These are phyloP conservation scores for Phaeosphaeriaceae sp. DNA, from an alignment of 2,329 filamentous ascomycete genomes.

Conservation along the genomic window DNA sequence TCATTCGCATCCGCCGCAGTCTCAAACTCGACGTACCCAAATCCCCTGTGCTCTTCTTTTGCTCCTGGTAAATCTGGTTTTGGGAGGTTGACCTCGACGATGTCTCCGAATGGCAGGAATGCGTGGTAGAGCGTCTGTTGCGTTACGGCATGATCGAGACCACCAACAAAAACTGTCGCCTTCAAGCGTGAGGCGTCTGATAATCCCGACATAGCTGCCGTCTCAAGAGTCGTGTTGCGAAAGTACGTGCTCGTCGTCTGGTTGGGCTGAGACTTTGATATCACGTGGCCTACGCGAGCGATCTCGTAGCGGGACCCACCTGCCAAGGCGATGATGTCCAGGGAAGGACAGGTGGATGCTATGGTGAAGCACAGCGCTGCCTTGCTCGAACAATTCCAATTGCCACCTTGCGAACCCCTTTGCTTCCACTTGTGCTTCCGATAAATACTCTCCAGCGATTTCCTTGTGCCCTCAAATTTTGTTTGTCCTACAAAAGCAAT, in stretches of 20 bases:
- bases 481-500: conserved; percentile 25
- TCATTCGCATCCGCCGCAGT: conserved; percentile 84
- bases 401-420: conserved; percentile 29
- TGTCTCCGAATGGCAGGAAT: conserved; percentile 96
- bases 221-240: conserved; percentile 2
- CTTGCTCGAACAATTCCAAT: conserved; percentile 22
- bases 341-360: conserved; percentile 47
- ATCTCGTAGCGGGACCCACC: conserved; percentile 19
- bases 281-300: conserved; percentile 31
- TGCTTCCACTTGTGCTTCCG: conserved; percentile 11
- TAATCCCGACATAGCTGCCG: conserved; percentile 61
- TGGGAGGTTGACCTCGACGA: conserved; percentile 87
- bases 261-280: conserved; percentile 27
- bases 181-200: conserved; percentile 84
- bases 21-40: conserved; percentile 96
- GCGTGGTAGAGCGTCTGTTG: conserved; percentile 80
- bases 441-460: conserved; percentile 15
- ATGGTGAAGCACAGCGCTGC: conserved; percentile 36
- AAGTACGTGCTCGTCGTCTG: conserved; percentile 9
- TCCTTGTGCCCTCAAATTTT: conserved; percentile 20
- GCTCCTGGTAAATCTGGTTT: conserved; percentile 84
- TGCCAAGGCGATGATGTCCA: conserved; percentile 23
- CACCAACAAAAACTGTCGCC: conserved; percentile 90
- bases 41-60: conserved; percentile 83
- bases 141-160: conserved; percentile 81